Evolutionary conservation across 139 green algal species (phyloP), one percentile per base, ranked within the genome.

Genomic region (Haematococcus sp.): DNA sequence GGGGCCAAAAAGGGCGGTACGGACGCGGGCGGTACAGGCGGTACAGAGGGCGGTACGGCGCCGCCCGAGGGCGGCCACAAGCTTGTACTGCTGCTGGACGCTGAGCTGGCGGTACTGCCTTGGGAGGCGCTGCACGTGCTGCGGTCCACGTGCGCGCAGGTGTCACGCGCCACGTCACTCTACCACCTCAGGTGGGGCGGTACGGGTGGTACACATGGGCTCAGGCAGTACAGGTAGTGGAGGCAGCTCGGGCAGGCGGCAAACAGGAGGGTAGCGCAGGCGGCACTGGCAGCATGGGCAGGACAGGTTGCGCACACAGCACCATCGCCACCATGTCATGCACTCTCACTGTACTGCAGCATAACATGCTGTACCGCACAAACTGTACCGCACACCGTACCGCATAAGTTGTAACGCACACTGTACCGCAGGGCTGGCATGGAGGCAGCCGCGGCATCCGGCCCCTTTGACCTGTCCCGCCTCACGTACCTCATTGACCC

Each of bases 61-160:
- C 28, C 32, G 27, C 4, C 23, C 31, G 67, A 11, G 56, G 52
- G 40, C 7, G 40, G 40, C 40, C 40, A 49, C 11, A 63, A 58
- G 54, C 44, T 84, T 23, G 72, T 76, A n/a, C 69, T 88, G 52
- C 73, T 88, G 51, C 54, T 88, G 25, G 83, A 88, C 49, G 63
- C 76, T n/a, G 34, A 63, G 46, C 74, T 88, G 40, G 61, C 63
- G 23, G 22, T 28, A 4, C 63, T 88, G 61, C 83, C 83, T 5
- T 85, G 73, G 70, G 83, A 88, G 69, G 76, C 58, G 4, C 25
- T 82, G 40, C 73, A 34, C 0, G n/a, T 74, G 32, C 46, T 88
- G 23, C 43, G 52, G 0, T 43, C 3, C 60, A 73, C 59, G 51
- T 84, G 77, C 61, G 32, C 58, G 17, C 65, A 32, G 20, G 23